These are phyloP conservation scores for Tanacetum coccineum DNA, from an alignment of 129 eudicot species.

Conservation along the genomic window DNA sequence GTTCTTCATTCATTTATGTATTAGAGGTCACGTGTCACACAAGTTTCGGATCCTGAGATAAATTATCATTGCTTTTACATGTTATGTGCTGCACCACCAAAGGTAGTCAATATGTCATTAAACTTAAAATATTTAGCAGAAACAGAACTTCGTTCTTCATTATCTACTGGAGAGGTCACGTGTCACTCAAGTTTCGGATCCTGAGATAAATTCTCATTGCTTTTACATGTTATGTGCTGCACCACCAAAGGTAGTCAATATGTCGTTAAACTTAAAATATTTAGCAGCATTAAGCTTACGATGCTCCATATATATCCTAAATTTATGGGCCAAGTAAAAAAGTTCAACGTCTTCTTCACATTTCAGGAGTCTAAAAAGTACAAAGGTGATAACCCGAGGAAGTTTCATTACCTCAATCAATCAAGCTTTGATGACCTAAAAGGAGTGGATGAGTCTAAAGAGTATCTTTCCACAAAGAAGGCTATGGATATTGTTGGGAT, in stretches of 20 bases:
- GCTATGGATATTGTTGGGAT: conserved; percentile 94
- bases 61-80: conserved; percentile 86
- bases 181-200: conserved; percentile 80
- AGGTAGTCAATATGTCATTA: conserved; percentile 35
- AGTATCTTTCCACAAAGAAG: conserved; percentile 65
- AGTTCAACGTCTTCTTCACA: background rate
- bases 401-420: too few relatives aligned
- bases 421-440: too few relatives aligned
- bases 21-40: conserved; percentile 82
- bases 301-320: too few relatives aligned
- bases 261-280: background rate
- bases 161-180: conserved; percentile 81
- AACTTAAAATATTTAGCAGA: background rate
- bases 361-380: conserved; percentile 58
- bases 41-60: conserved; percentile 85
- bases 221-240: conserved; percentile 89
- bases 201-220: conserved; percentile 87
- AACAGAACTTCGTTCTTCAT: too few relatives aligned
- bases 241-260: conserved; percentile 55
- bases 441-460: too few relatives aligned
- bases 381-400: conserved; percentile 71
- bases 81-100: conserved; percentile 81
- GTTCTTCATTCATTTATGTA: too few relatives aligned
- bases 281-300: too few relatives aligned
- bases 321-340: too few relatives aligned